Conservation (phyloP, 1,284 basidiomycete species). For the Microbotryum lychnidis-dioicae region DNA sequence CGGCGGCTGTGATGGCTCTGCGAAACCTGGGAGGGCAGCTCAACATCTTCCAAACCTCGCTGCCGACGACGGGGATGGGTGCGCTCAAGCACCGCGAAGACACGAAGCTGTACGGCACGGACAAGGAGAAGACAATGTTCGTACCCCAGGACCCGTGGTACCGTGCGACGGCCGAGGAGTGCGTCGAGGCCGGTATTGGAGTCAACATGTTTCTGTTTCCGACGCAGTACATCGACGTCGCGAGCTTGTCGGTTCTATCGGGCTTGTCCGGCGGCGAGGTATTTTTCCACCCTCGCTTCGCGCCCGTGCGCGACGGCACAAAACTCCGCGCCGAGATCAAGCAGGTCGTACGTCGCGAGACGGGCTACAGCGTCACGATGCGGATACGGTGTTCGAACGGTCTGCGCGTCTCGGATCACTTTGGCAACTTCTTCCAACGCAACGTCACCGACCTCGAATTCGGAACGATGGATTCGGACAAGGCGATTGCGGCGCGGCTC, state of each 20-base stretch:
- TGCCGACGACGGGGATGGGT: conserved; percentile 73
- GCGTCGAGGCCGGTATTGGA: conserved; percentile 80
- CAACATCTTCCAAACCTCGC: conserved; percentile 66
- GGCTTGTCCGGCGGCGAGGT: conserved; percentile 83
- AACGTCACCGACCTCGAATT: conserved; percentile 69
- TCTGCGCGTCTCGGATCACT: conserved; percentile 60
- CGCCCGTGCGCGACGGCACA: conserved; percentile 58
- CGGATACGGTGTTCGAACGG: conserved; percentile 80
- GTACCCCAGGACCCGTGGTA: conserved; percentile 66
- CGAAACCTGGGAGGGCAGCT: conserved; percentile 77
- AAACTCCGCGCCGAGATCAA: conserved; percentile 65
- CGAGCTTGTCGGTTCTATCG: conserved; percentile 66
- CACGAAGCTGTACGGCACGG: conserved; percentile 68
- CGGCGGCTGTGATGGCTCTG: conserved; percentile 63
- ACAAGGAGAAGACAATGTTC: conserved; percentile 79
- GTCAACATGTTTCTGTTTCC: conserved; percentile 85
- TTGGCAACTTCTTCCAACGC: conserved; percentile 74
- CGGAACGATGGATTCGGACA: conserved; percentile 72
- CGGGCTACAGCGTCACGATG: conserved; percentile 73
- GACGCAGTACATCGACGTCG: conserved; percentile 74
- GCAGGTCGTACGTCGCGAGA: conserved; percentile 61
- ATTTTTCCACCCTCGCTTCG: conserved; percentile 86
- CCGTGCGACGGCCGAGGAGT: conserved; percentile 75
- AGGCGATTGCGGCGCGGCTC: conserved; percentile 61
- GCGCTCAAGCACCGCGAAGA: conserved; percentile 56